Conservation (phyloP, 2,329 filamentous ascomycete genomes). For the Bretziella fagacearum region DNA sequence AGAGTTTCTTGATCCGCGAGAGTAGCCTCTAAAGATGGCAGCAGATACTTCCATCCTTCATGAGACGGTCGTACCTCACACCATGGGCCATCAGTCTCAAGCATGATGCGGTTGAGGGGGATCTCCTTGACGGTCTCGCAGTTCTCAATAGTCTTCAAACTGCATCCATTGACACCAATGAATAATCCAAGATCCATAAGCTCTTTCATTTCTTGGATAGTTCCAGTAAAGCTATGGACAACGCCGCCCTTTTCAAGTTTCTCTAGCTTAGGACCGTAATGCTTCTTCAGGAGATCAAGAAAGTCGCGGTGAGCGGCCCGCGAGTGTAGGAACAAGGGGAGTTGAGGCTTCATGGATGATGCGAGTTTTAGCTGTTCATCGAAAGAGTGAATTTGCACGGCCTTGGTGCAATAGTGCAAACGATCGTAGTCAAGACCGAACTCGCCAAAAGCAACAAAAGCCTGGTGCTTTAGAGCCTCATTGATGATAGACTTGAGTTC, state of each 20-base stretch:
- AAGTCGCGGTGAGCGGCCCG: constrained; percentile 79
- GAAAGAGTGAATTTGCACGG: constrained; percentile 72
- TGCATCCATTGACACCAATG: constrained; percentile 93
- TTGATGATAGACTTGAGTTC: constrained; percentile 49
- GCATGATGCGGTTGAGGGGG: constrained; percentile 63
- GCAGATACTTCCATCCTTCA: constrained; percentile 57
- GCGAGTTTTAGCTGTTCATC: constrained; percentile 66
- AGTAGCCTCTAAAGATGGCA: constrained; percentile 20
- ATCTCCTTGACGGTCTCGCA: constrained; percentile 67
- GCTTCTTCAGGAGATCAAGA: constrained; percentile 46
- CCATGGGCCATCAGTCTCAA: constrained; percentile 96
- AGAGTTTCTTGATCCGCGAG: constrained; percentile 1
- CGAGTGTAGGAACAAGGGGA: constrained; percentile 86
- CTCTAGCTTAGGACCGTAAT: constrained; percentile 41
- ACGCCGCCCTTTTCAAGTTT: constrained; percentile 58
- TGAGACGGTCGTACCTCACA: constrained; percentile 87
- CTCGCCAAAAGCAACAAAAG: constrained; percentile 74
- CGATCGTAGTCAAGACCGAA: constrained; percentile 95
- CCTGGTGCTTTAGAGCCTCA: constrained; percentile 33
- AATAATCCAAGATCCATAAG: constrained; percentile 68
- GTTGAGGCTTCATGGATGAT: constrained; percentile 46
- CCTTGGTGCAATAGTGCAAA: constrained; percentile 62
- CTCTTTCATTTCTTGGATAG: constrained; percentile 64
- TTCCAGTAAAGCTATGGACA: constrained; percentile 91
- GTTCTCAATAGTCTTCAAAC: constrained; percentile 86